phyloP scores from a whole-genome alignment of 805 yeast species.

The Candida gorgasii region DNA sequence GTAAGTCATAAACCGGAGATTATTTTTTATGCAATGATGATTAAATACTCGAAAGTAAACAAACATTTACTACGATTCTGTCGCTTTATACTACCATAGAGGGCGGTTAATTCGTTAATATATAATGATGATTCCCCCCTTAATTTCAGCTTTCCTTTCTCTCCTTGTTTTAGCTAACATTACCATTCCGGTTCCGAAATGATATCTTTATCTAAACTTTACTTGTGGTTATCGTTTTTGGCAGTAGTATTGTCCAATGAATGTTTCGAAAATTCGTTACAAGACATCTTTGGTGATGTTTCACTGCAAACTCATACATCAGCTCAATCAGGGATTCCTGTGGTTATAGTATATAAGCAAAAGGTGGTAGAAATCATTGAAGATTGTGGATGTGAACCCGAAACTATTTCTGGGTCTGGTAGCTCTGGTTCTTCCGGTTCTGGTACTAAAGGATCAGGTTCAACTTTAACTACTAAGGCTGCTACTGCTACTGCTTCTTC shows the following conservation, averaged over 20 bases:
- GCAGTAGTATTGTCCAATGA: conserved; percentile 1
- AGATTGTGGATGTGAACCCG: conserved; percentile 8
- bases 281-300: conserved; percentile 1
- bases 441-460: background rate
- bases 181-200: background rate
- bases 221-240: background rate
- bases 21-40: background rate
- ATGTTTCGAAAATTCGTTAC: conserved; percentile 6
- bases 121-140: background rate
- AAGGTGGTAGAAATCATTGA: conserved; percentile 3
- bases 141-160: background rate
- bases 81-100: background rate
- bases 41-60: background rate
- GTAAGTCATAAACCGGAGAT: background rate
- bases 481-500: conserved; percentile 25
- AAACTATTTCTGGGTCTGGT: background rate
- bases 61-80: background rate
- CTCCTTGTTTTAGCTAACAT: background rate
- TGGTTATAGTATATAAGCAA: conserved; percentile 28
- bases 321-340: conserved; percentile 23
- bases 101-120: background rate
- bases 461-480: conserved; percentile 14
- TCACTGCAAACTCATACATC: background rate
- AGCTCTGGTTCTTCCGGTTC: background rate
- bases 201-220: conserved; percentile 1